Evolutionary conservation across 2,329 filamentous ascomycete genomes (phyloP).

Genomic region (Gyromitra esculenta): DNA sequence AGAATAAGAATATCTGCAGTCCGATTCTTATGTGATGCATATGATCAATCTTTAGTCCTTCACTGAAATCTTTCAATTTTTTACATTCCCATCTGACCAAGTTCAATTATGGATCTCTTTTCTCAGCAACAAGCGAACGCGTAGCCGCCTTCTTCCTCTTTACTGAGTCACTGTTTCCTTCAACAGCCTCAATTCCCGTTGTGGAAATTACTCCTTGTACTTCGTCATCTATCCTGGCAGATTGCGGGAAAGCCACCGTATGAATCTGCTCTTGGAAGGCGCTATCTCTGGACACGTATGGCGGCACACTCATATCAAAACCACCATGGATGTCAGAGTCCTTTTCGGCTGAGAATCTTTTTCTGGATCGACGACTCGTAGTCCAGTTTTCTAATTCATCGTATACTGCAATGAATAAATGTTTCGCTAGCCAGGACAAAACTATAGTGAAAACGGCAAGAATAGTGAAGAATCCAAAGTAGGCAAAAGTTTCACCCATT

Average conservation of each 20-base stretch:
- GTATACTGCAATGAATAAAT: constrained; percentile 22
- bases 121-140: constrained; percentile 16
- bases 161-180: constrained; percentile 23
- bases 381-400: constrained; percentile 27
- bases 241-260: neutral
- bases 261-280: neutral
- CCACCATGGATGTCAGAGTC: neutral
- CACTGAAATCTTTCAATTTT: neutral
- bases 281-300: constrained; percentile 5
- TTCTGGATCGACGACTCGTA: neutral
- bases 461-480: constrained; percentile 41
- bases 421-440: constrained; percentile 17
- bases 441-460: constrained; percentile 24
- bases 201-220: neutral
- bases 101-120: neutral
- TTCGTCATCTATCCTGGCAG: constrained; percentile 14
- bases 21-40: neutral
- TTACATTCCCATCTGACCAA: neutral
- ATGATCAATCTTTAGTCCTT: neutral
- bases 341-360: neutral
- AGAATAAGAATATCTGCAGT: no score
- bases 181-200: constrained; percentile 34
- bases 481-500: constrained; percentile 35
- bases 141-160: constrained; percentile 39
- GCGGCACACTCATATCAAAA: neutral